Evolutionary conservation across 1,284 basidiomycete species (phyloP).

Genomic region (Blastosporella zonata): DNA sequence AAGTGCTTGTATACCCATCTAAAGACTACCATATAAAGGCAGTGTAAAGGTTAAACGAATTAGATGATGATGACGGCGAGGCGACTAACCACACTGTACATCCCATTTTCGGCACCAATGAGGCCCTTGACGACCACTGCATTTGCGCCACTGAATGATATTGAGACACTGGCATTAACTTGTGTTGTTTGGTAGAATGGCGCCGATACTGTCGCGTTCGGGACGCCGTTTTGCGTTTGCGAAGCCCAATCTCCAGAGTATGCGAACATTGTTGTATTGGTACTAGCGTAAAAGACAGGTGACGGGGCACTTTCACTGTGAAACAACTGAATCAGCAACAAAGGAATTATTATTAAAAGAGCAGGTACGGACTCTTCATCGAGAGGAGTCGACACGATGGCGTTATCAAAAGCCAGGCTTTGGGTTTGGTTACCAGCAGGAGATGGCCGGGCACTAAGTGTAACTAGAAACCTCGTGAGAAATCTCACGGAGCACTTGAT

Average conservation of each 20-base stretch:
- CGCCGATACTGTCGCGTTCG: conserved; percentile 25
- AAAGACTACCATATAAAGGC: conserved; percentile 19
- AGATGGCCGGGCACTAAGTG: conserved; percentile 18
- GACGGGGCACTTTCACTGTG: conserved; percentile 19
- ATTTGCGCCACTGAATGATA: conserved; percentile 26
- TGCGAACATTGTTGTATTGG: conserved; percentile 25
- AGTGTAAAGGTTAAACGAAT: conserved; percentile 4
- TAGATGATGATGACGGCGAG: not conserved
- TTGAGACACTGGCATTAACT: conserved; percentile 24
- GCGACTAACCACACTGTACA: conserved; percentile 27
- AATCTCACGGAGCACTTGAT: not conserved
- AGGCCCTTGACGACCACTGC: conserved; percentile 29
- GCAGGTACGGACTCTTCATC: conserved; percentile 14
- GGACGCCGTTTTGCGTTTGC: conserved; percentile 22
- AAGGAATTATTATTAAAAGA: not conserved
- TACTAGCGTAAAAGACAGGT: conserved; percentile 23
- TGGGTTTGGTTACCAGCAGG: conserved; percentile 9
- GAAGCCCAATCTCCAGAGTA: conserved; percentile 28
- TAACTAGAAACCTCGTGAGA: conserved; percentile 14
- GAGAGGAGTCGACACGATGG: conserved; percentile 18
- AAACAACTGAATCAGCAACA: conserved; percentile 12
- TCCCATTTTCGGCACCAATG: conserved; percentile 22
- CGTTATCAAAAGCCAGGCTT: conserved; percentile 20
- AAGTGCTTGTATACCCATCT: conserved; percentile 24
- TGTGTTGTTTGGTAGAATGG: conserved; percentile 26